phyloP scores from a whole-genome alignment of 768 basidiomycete species.

The Podaxis sp. region DNA sequence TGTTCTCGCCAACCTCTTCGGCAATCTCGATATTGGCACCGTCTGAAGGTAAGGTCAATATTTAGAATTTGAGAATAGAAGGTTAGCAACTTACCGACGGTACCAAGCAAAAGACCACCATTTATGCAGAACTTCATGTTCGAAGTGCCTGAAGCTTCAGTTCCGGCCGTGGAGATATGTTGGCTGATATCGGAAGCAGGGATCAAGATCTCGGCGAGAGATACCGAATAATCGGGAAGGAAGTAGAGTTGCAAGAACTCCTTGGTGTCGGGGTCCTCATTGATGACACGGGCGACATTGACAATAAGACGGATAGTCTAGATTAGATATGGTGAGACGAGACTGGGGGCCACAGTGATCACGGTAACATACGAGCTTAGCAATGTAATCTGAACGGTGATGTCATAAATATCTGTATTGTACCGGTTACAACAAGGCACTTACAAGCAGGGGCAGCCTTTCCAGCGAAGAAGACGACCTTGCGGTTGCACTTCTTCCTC shows the following conservation, averaged over 20 bases:
- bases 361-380: conserved; percentile 62
- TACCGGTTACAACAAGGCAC: conserved; percentile 22
- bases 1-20: conserved; percentile 88
- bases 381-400: conserved; percentile 68
- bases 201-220: conserved; percentile 79
- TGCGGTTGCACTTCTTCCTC: conserved; percentile 78
- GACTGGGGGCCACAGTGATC: conserved; percentile 13
- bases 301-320: conserved; percentile 92
- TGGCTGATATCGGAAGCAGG: conserved; percentile 94
- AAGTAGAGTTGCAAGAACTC: conserved; percentile 88
- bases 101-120: conserved; percentile 85
- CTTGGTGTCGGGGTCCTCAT: conserved; percentile 82
- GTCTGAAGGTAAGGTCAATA: conserved; percentile 39
- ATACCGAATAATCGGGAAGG: conserved; percentile 94
- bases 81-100: conserved; percentile 49
- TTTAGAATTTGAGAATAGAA: not conserved
- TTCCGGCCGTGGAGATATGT: conserved; percentile 97
- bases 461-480: conserved; percentile 95
- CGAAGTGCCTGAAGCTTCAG: conserved; percentile 80
- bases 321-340: not conserved
- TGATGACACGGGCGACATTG: conserved; percentile 80
- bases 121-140: conserved; percentile 93
- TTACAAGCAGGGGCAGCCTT: conserved; percentile 93
- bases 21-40: conserved; percentile 98
- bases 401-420: conserved; percentile 12